Base-by-base conservation (phyloP, 495 filamentous ascomycete genomes). In the Daldinia childiae region DNA sequence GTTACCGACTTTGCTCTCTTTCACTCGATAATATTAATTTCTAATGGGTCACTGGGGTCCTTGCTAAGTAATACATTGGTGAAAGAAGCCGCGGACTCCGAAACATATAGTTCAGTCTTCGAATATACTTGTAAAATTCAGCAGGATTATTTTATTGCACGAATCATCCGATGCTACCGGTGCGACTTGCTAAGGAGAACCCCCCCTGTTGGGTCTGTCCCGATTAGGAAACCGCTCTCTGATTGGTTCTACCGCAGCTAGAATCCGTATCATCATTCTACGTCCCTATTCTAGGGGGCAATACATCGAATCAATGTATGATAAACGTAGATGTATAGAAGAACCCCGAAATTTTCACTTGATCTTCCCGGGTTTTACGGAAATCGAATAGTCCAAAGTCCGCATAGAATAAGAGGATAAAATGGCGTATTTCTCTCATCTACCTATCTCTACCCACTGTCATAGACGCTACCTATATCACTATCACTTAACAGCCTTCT, bases 1-100 rank as follows among this genome's bases (percentile, higher is more conserved):
- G 32, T 34, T 11, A 9, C 9, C 3, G 0, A 11, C 32, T 34
- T 34, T 34, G 8, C 32, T 77, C 12, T 72, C 56, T 36, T 36
- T 14, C 11, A 11, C 34, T 36, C 11, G 0, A 14, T 14, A 36
- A 14, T 14, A 12, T 12, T 5, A 36, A 14, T 14, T 36, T 36
- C 34, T 5, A 1, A 14, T 4, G 3, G 34, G 12, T 36, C 34
- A 36, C 34, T 14, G 14, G 34, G 12, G 12, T 36, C 34, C 4
- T 36, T 36, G 12, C 11, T 4, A 36, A 14, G 34, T 14, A 14
- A 0, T 36, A 29, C 5, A 29, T 29, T 6, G 5, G 5, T 12
- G 34, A 0, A 12, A 14, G 12, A 4, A 36, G 34, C 12, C 34
- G 1, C 9, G 32, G 32, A 36, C 34, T 36, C 34, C 4, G 9